These are phyloP conservation scores for Botryotinia convoluta DNA, from an alignment of 2,329 filamentous ascomycete species.

Conservation along the genomic window DNA sequence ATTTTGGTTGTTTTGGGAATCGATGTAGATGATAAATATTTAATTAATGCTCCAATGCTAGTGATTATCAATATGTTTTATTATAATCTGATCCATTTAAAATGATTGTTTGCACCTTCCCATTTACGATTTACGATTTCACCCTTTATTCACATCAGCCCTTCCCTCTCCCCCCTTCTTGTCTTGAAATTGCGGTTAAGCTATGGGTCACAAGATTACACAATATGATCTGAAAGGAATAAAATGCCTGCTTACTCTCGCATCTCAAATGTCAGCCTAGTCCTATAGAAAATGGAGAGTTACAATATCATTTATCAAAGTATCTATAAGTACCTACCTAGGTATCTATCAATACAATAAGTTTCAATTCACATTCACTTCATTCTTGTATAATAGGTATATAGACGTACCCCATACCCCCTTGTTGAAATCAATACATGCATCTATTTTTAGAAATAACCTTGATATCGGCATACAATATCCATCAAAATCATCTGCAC, in stretches of 20 bases:
- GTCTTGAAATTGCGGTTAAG: not conserved
- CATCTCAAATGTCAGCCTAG: not conserved
- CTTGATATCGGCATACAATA: not conserved
- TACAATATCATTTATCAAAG: not conserved
- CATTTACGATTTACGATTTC: not conserved
- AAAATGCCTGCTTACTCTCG: not conserved
- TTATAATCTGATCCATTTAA: not conserved
- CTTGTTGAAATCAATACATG: constrained; percentile 8
- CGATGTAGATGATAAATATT: not conserved
- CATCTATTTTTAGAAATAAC: constrained; percentile 4
- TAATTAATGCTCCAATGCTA: not conserved
- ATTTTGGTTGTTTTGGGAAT: not conserved
- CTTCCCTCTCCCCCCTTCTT: not conserved
- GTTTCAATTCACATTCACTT: constrained; percentile 1
- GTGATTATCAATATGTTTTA: not conserved
- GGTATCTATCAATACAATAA: not conserved
- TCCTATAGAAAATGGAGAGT: not conserved
- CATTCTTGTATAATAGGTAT: not conserved
- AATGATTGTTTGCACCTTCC: constrained; percentile 1
- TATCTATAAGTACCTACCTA: not conserved
- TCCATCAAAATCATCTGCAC: not conserved
- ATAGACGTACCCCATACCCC: not conserved
- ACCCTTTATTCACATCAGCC: not conserved
- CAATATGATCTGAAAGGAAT: not conserved
- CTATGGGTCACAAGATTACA: constrained; percentile 10